Evolutionary conservation across 2,329 filamentous ascomycete species (phyloP).

Genomic region (Didymella pomorum): DNA sequence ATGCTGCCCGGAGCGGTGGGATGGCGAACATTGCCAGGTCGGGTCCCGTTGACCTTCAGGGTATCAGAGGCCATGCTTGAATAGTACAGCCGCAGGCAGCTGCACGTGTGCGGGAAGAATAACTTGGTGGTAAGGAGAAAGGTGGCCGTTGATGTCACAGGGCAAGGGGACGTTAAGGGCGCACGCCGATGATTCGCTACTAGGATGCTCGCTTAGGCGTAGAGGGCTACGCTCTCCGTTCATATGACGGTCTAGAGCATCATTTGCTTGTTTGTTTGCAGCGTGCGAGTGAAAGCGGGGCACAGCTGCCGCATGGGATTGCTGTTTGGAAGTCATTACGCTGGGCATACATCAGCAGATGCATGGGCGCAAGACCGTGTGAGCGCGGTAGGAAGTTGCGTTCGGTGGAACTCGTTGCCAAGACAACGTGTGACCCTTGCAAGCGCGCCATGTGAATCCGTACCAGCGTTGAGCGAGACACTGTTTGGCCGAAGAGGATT

Average conservation of each 20-base stretch:
- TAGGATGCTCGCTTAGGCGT: constrained; percentile 42
- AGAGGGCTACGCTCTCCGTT: constrained; percentile 34
- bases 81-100: constrained; percentile 31
- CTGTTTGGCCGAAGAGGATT: background rate
- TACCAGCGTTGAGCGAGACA: background rate
- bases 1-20: constrained; percentile 56
- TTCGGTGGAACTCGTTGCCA: constrained; percentile 11
- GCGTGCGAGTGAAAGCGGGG: constrained; percentile 10
- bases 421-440: constrained; percentile 15
- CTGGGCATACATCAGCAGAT: constrained; percentile 2
- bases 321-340: constrained; percentile 15
- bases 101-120: constrained; percentile 46
- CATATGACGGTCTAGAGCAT: constrained; percentile 40
- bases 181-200: constrained; percentile 40
- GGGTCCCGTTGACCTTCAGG: constrained; percentile 47
- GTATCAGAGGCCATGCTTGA: constrained; percentile 41
- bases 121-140: constrained; percentile 41
- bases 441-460: background rate
- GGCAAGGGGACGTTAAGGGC: constrained; percentile 34
- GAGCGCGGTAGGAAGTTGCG: constrained; percentile 7
- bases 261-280: constrained; percentile 24
- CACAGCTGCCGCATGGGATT: constrained; percentile 13
- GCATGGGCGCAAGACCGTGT: constrained; percentile 2
- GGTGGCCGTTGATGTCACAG: constrained; percentile 51
- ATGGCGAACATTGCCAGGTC: constrained; percentile 49